A percentile compares a stretch with the other conserved stretches of the same genome.
Conservation (phyloP, 371 early-diverging fungal species). For the Rhizopus microsporus region DNA sequence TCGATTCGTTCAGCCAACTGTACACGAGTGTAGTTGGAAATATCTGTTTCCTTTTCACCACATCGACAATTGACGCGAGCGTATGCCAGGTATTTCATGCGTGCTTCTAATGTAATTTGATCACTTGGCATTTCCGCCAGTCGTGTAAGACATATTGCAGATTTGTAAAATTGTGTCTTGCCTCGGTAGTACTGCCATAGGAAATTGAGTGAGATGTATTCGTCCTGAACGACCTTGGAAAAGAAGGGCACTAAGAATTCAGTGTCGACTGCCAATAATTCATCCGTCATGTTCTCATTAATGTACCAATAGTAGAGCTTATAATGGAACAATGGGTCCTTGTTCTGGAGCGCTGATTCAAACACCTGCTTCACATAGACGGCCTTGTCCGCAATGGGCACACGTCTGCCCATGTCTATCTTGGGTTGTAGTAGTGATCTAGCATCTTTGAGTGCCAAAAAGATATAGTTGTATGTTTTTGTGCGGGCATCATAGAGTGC, state of each 20-base stretch:
- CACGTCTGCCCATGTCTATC: background rate
- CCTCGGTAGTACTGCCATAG: conserved; percentile 79
- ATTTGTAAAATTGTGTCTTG: conserved; percentile 60
- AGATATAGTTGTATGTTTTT: conserved; percentile 6
- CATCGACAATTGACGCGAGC: conserved; percentile 77
- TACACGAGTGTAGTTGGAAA: background rate
- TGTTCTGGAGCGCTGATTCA: conserved; percentile 34
- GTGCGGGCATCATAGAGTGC: background rate
- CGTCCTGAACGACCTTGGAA: conserved; percentile 46
- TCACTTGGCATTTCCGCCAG: conserved; percentile 50
- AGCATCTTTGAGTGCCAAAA: conserved; percentile 33
- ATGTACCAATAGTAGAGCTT: conserved; percentile 73
- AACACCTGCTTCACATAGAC: conserved; percentile 32
- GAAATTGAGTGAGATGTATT: conserved; percentile 57
- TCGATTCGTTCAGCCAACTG: background rate
- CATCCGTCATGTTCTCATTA: conserved; percentile 30
- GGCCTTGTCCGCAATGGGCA: conserved; percentile 1
- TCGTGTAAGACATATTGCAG: conserved; percentile 64
- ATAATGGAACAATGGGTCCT: conserved; percentile 72
- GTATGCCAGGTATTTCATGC: conserved; percentile 71
- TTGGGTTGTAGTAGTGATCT: conserved; percentile 29
- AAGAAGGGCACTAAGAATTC: conserved; percentile 73
- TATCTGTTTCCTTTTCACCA: conserved; percentile 17
- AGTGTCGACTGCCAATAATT: conserved; percentile 39
- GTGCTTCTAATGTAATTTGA: conserved; percentile 44